Conservation (phyloP, 208 protist genomes). For the Leishmania guyanensis region DNA sequence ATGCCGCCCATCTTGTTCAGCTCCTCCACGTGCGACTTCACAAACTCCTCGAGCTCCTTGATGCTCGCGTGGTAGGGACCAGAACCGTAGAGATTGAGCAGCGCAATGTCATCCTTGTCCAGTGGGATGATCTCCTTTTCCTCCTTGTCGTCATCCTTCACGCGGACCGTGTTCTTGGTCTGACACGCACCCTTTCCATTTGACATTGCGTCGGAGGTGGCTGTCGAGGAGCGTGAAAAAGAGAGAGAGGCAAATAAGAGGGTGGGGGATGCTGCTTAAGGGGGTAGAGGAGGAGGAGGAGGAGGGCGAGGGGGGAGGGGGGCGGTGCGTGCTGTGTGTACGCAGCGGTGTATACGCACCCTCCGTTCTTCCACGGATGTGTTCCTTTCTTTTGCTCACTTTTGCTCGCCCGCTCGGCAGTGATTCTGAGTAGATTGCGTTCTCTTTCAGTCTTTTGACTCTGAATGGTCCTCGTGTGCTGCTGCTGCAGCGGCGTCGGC, state of each 20-base stretch:
- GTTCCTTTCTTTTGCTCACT: neutral
- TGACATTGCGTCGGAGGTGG: conserved; percentile 43
- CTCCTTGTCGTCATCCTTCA: conserved; percentile 78
- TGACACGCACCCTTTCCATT: conserved; percentile 89
- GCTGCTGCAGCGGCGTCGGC: neutral
- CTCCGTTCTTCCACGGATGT: neutral
- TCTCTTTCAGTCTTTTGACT: neutral
- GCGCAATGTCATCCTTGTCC: conserved; percentile 98
- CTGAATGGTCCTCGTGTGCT: neutral
- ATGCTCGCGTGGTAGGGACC: conserved; percentile 97
- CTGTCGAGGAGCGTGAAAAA: neutral
- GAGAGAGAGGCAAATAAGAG: too few relatives aligned
- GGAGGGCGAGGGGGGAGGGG: neutral
- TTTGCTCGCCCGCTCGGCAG: neutral
- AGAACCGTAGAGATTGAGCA: conserved; percentile 98
- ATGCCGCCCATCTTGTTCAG: conserved; percentile 97
- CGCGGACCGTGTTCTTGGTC: conserved; percentile 71
- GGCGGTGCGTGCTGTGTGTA: neutral
- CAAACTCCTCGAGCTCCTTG: conserved; percentile 97
- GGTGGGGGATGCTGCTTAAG: neutral
- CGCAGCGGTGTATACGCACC: neutral
- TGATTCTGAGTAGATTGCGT: neutral
- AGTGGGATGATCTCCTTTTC: conserved; percentile 94
- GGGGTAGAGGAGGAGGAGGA: neutral
- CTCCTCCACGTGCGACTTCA: conserved; percentile 94